Base-by-base conservation (phyloP, 129 eudicot genomes). In the Centella asiatica region DNA sequence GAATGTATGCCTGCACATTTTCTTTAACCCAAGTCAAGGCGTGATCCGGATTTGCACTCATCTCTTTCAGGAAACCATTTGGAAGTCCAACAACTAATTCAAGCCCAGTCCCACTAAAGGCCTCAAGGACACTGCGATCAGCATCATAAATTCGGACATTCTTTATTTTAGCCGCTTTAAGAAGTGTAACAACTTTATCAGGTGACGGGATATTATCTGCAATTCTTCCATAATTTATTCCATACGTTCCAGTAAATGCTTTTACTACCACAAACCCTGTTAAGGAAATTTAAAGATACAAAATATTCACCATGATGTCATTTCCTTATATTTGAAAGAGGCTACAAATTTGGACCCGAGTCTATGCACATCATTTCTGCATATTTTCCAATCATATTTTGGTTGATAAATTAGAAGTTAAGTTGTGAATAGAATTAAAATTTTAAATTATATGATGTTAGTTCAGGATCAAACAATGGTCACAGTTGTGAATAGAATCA, bases 171-270 rank as follows among this genome's bases (percentile, higher is more conserved):
- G 95, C 85, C 1, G 81, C 77, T 74, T 72, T 77, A 22, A 89
- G 89, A 33, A 89, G 85, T 10, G 75, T 45, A 28, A 78, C 97
- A 42, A 89, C 97, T 76, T 80, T 79, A 20, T 82, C 85, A 11
- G 97, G 97, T 26, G 97, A 76, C 8, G 97, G 97, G 67, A 89
- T 82, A 42, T 89, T 89, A 74, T 89, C 77, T 12, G 97, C 95
- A 20, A 89, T 66, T 73, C 97, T 77, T 47, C 97, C 97, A 22
- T 89, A 89, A 69, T 89, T 89, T 69, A 89, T 89, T 42, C 97
- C 97, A 58, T 78, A 89, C 7, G 95, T 89, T 53, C 97, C 97
- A 3, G 97, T 89, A 64, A 89, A 89, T 6, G 95, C 81, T 42
- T 68, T 64, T 13, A 70, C 73, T 7, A 48, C 52, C 60, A 64